Percentiles rank a stretch among this genome's conserved stretches.
Evolutionary conservation across 345 rosid species (phyloP).

Genomic region (Cochlearia excelsa): DNA sequence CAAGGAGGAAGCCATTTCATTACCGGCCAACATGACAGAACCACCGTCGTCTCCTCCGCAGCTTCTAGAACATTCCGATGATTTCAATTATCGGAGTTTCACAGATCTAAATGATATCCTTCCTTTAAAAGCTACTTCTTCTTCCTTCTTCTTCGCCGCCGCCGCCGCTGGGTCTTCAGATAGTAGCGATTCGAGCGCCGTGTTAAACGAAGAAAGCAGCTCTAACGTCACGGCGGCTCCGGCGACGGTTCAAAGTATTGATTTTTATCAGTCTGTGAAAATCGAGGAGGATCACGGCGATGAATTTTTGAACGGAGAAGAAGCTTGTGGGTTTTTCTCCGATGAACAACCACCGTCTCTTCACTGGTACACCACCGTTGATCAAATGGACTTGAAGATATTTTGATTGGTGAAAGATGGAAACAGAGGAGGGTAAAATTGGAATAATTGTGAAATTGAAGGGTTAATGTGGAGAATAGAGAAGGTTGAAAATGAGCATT

Average conservation of each 20-base stretch:
- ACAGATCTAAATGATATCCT: constrained; percentile 45
- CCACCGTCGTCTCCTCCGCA: constrained; percentile 34
- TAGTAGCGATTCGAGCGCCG: constrained; percentile 76
- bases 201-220: constrained; percentile 73
- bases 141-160: constrained; percentile 22
- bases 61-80: constrained; percentile 34
- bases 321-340: constrained; percentile 73
- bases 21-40: constrained; percentile 39
- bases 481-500: constrained; percentile 19
- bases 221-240: constrained; percentile 50
- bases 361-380: constrained; percentile 57
- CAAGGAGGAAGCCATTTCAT: constrained; percentile 54
- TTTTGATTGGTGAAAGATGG: not conserved
- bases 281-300: constrained; percentile 81
- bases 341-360: constrained; percentile 86
- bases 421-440: constrained; percentile 15
- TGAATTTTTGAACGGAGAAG: constrained; percentile 63
- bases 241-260: constrained; percentile 33
- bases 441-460: constrained; percentile 4
- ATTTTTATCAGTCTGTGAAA: constrained; percentile 60
- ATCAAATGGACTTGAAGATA: constrained; percentile 30
- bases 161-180: constrained; percentile 73
- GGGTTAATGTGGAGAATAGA: constrained; percentile 14
- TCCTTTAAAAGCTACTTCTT: constrained; percentile 35
- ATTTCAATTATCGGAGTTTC: constrained; percentile 48